A percentile compares a stretch with the other conserved stretches of the same genome.
Evolutionary conservation across 129 eudicot genomes (phyloP).

Genomic region (Lactuca saligna): DNA sequence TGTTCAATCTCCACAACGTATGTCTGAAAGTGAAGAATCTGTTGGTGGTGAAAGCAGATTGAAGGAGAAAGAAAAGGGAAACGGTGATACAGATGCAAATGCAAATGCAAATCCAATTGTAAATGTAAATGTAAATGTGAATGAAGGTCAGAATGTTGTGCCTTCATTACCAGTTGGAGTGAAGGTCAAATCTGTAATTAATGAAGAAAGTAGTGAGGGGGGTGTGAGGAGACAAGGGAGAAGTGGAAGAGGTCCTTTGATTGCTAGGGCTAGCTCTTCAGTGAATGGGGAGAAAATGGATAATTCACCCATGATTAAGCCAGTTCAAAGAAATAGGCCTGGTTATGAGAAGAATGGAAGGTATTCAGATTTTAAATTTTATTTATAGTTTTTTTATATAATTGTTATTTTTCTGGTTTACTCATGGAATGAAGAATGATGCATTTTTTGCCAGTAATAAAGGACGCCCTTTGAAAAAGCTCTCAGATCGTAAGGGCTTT

Average conservation of each 20-base stretch:
- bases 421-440: constrained; percentile 3
- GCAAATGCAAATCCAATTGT: constrained; percentile 27
- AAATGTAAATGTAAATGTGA: constrained; percentile 28
- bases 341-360: constrained; percentile 81
- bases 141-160: constrained; percentile 46
- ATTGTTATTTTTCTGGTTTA: neutral
- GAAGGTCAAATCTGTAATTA: constrained; percentile 56
- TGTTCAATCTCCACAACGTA: constrained; percentile 63
- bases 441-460: constrained; percentile 54
- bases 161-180: constrained; percentile 41
- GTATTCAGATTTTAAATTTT: constrained; percentile 31
- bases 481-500: constrained; percentile 75
- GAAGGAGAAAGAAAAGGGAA: constrained; percentile 45
- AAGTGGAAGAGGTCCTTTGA: constrained; percentile 74
- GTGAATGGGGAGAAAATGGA: constrained; percentile 59
- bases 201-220: constrained; percentile 66
- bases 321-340: constrained; percentile 56
- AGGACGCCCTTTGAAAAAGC: constrained; percentile 81
- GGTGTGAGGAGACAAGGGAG: constrained; percentile 81
- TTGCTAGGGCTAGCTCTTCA: constrained; percentile 62
- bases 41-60: constrained; percentile 58
- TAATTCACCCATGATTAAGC: constrained; percentile 46
- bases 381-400: neutral
- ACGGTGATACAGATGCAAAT: constrained; percentile 41
- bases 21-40: constrained; percentile 86